Evolutionary conservation across 192 early-diverging fungal species (phyloP).

Genomic region (Podila epigama): DNA sequence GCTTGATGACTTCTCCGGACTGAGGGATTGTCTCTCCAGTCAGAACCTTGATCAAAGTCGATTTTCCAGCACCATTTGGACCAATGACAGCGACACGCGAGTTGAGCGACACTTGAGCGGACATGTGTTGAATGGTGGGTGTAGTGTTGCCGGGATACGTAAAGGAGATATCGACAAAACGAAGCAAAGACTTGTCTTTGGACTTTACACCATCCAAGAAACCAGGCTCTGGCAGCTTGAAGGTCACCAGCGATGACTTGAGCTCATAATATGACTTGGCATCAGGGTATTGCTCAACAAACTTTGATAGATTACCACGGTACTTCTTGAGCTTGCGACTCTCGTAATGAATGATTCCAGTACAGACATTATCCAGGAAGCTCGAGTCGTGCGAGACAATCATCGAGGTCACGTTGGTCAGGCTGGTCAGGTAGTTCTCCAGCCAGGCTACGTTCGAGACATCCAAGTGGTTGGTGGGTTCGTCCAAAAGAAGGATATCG

Average conservation of each 20-base stretch:
- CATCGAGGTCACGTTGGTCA: slow-evolving; percentile 77
- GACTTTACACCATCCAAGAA: slow-evolving; percentile 73
- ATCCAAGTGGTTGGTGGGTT: slow-evolving; percentile 86
- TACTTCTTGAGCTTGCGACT: slow-evolving; percentile 73
- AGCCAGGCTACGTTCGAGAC: slow-evolving; percentile 60
- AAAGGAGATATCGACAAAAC: slow-evolving; percentile 70
- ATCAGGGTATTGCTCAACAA: slow-evolving; percentile 73
- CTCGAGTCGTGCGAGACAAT: slow-evolving; percentile 87
- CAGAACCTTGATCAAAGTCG: slow-evolving; percentile 67
- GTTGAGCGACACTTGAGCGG: slow-evolving; percentile 69
- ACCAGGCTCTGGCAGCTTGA: slow-evolving; percentile 74
- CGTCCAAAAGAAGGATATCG: slow-evolving; percentile 82
- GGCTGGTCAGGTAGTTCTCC: slow-evolving; percentile 72
- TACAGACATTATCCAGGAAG: slow-evolving; percentile 80
- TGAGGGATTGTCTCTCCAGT: slow-evolving; percentile 77
- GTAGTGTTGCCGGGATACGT: slow-evolving; percentile 72
- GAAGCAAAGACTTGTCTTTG: slow-evolving; percentile 74
- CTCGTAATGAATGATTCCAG: slow-evolving; percentile 85
- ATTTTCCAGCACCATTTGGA: slow-evolving; percentile 40
- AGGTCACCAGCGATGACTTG: slow-evolving; percentile 61
- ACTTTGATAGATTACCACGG: slow-evolving; percentile 76
- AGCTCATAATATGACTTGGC: slow-evolving; percentile 78
- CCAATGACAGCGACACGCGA: slow-evolving; percentile 82
- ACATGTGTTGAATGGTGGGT: slow-evolving; percentile 61
- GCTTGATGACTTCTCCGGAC: slow-evolving; percentile 73